Evolutionary conservation across 129 eudicot species (phyloP).

Genomic region (Smallanthus sonchifolius): DNA sequence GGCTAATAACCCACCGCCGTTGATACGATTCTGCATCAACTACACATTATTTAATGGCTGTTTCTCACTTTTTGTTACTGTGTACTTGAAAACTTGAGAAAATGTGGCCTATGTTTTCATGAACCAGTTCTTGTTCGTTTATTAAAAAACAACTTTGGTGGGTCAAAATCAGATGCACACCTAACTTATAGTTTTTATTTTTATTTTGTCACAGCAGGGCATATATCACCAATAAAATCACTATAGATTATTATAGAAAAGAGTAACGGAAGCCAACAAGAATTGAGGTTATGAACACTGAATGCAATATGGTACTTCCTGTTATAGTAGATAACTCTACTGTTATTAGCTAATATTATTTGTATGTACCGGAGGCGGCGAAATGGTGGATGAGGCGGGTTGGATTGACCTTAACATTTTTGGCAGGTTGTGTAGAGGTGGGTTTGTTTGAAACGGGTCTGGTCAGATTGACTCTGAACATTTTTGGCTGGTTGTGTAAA

Average conservation of each 20-base stretch:
- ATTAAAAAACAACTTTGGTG: conserved; percentile 9
- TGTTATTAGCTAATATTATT: background rate
- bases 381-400: background rate
- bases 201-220: conserved; percentile 5
- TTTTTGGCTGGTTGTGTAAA: background rate
- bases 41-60: conserved; percentile 21
- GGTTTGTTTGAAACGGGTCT: background rate
- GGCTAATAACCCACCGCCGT: conserved; percentile 17
- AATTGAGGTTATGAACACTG: conserved; percentile 22
- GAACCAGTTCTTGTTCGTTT: background rate
- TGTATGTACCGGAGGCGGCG: background rate
- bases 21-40: background rate
- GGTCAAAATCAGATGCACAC: conserved; percentile 16
- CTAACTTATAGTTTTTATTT: background rate
- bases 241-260: background rate
- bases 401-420: background rate
- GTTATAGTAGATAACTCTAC: conserved; percentile 9
- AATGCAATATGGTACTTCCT: conserved; percentile 17
- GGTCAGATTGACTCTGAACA: background rate
- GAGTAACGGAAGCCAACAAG: conserved; percentile 18
- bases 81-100: conserved; percentile 8
- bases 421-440: background rate
- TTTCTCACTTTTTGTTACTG: conserved; percentile 24
- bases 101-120: background rate
- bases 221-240: conserved; percentile 5